Conservation (phyloP, 495 filamentous ascomycete species). For the Staphylotrichum longicolle region DNA sequence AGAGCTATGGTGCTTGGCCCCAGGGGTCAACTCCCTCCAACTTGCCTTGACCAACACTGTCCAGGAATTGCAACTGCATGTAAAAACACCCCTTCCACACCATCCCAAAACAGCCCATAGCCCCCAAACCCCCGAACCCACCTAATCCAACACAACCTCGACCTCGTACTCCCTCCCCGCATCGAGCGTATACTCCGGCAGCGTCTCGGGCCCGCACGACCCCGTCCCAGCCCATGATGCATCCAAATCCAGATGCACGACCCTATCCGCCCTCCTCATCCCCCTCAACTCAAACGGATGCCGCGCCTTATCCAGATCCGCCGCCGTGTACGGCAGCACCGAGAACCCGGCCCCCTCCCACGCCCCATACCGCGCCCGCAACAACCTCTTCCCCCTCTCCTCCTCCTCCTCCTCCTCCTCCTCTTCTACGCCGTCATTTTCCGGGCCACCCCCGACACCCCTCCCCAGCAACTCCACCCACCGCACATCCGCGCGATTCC, state of each 20-base stretch:
- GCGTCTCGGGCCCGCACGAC: constrained; percentile 51
- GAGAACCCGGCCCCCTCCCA: constrained; percentile 51
- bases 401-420: too few relatives aligned
- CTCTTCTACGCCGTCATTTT: too few relatives aligned
- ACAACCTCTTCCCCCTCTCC: constrained; percentile 17
- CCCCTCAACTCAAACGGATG: constrained; percentile 60
- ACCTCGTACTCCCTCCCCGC: constrained; percentile 47
- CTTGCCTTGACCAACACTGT: too few relatives aligned
- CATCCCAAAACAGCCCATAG: too few relatives aligned
- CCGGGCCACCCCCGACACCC: too few relatives aligned
- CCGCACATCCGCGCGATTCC: constrained; percentile 60
- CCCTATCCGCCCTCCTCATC: constrained; percentile 46
- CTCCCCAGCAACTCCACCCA: constrained; percentile 48
- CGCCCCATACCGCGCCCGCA: constrained; percentile 42
- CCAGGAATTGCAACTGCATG: too few relatives aligned
- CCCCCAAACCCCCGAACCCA: too few relatives aligned
- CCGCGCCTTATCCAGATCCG: constrained; percentile 53
- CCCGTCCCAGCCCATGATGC: constrained; percentile 55
- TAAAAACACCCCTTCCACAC: too few relatives aligned
- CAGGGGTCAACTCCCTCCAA: too few relatives aligned
- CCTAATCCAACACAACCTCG: constrained; percentile 45
- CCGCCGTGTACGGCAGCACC: constrained; percentile 50
- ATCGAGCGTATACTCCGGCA: constrained; percentile 49
- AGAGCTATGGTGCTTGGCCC: too few relatives aligned
- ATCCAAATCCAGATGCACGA: constrained; percentile 62